Base-by-base conservation (phyloP, 805 yeast genomes). In the Yarrowia bubula region DNA sequence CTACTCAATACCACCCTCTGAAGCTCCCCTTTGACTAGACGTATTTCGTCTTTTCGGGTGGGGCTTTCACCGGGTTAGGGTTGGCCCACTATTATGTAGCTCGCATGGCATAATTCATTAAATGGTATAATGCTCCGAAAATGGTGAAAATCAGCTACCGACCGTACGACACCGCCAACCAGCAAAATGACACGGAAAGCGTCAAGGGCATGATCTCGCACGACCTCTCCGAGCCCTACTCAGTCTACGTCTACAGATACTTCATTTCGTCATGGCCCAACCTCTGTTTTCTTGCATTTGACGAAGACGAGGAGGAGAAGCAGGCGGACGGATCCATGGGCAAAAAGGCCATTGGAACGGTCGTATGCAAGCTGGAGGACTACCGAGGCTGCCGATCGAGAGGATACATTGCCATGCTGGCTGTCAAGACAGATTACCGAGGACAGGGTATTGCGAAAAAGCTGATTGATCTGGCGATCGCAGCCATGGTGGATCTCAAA, bases 361-460 rank as follows among this genome's bases (percentile, higher is more conserved):
- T 93, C 8, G 89, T 95, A 7, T 86, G 96, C 62, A 90, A 92
- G 71, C 84, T 86, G 11, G 96, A 89, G 68, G 79, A 83, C 1
- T 98, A 93, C 75, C 81, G 93, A 66, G 80, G 82, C 22, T 86
- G 84, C 10, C 80, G 97, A 67, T 73, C 80, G 69, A 81, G 99
- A 67, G 99, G 99, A 0, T 95, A 95, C 72, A 92, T 95, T 33
- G 99, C 98, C 1, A 95, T 95, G 99, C 77, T 95, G 64, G 97
- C 96, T 0, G 96, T 93, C 11, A 86, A 86, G 60, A 84, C 85
- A 42, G 73, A 76, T 14, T 86, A 81, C 73, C 79, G 99, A 65
- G 92, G 96, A 2, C 78, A 77, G 48, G 97, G 97, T 1, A 88
- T 92, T 53, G 98, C 98, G 2, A 87, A 87, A 69, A 77, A 78